A percentile compares a stretch with the other conserved stretches of the same genome.
phyloP scores from a whole-genome alignment of 2,329 filamentous ascomycete species.

The Xylogone sp. region DNA sequence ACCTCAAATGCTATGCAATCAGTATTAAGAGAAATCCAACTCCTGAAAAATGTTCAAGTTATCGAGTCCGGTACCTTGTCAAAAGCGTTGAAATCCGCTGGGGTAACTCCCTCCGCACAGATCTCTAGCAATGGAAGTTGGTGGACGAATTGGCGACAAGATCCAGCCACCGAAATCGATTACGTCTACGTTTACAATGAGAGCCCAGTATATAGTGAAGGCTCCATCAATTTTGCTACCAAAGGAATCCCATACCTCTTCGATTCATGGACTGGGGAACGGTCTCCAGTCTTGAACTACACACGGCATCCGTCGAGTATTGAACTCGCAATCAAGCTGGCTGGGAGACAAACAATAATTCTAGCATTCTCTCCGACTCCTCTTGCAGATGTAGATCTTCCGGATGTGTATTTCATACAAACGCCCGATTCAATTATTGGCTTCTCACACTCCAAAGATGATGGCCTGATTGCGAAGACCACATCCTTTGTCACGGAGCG shows the following conservation, averaged over 20 bases:
- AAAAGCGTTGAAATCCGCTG: neutral
- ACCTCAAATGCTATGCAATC: too few relatives aligned
- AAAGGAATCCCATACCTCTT: neutral
- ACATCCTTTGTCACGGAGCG: neutral
- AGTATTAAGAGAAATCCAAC: too few relatives aligned
- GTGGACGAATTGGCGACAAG: constrained; percentile 1
- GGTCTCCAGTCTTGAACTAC: neutral
- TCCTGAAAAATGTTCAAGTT: too few relatives aligned
- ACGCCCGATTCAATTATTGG: too few relatives aligned
- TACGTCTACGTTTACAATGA: constrained; percentile 2
- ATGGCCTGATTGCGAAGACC: neutral
- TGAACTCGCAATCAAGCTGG: neutral
- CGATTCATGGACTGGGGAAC: constrained; percentile 5
- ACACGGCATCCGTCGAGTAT: neutral
- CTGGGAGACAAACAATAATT: neutral
- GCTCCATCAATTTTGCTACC: neutral
- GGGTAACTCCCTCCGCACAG: too few relatives aligned
- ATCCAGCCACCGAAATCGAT: neutral
- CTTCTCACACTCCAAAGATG: neutral
- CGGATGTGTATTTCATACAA: too few relatives aligned
- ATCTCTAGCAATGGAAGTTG: too few relatives aligned
- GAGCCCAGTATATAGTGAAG: neutral
- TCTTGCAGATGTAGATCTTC: too few relatives aligned
- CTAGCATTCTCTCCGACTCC: constrained; percentile 1
- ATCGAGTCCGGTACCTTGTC: too few relatives aligned